Evolutionary conservation across 2,329 filamentous ascomycete species (phyloP), one percentile per base, ranked within the genome.

Genomic region (Colletotrichum sansevieriae): DNA sequence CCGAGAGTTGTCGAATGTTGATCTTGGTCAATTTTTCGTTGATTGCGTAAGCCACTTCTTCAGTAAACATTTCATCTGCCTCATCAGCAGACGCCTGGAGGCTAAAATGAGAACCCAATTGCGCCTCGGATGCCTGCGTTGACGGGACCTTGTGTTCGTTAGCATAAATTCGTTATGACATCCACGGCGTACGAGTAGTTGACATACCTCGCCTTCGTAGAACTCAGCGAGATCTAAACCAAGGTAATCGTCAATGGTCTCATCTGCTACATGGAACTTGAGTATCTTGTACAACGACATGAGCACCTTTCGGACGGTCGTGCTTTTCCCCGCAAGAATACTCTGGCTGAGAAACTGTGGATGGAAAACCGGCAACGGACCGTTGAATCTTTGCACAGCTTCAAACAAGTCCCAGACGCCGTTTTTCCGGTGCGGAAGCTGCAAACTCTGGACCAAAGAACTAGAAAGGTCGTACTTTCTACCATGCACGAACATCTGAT

Each of bases 291-390:
- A 86, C 22, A 99, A 82, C 6, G 88, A 88, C 59, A 92, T 82
- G 33, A 98, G 79, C 10, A 97, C 89, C 10, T 84, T 85, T 72
- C 94, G 91, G 2, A 96, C 93, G 6, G 94, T 78, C 3, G 80
- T 77, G 39, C 87, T 86, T 76, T 97, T 97, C 1, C 95, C 95
- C 20, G 90, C 87, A 29, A 97, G 83, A 43, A 97, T 93, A 74
- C 92, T 95, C 77, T 98, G 93, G 60, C 92, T 92, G 29, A 98
- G 81, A 67, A 97, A 93, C 75, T 97, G 94, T 0, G 96, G 96
- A 74, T 99, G 95, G 74, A 97, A 99, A 2, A 97, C 86, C 0
- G 96, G 94, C 7, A 98, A 82, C 2, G 95, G 92, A 0, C 94
- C 93, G 75, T 98, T 98, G 56, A 98, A 84, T 70, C 92, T 86